phyloP scores from a whole-genome alignment of 768 basidiomycete genomes.

The Fistulinella prunicolor region DNA sequence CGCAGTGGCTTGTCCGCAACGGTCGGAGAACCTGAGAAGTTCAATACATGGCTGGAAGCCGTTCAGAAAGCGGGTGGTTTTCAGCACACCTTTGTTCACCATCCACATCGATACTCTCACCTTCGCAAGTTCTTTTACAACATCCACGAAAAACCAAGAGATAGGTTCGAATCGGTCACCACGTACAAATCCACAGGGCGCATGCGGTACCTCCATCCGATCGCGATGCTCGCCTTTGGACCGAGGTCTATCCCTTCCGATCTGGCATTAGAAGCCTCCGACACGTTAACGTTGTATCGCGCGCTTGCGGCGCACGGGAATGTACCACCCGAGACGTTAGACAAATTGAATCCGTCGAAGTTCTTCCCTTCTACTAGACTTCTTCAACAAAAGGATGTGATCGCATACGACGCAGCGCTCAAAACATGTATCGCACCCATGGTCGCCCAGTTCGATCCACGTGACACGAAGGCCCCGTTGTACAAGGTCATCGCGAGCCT shows the following conservation, averaged over 20 bases:
- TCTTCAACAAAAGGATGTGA: conserved; percentile 57
- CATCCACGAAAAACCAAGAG: conserved; percentile 20
- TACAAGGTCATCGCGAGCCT: conserved; percentile 39
- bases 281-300: conserved; percentile 51
- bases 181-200: conserved; percentile 38
- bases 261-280: conserved; percentile 58
- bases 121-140: conserved; percentile 65
- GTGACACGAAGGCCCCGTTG: conserved; percentile 32
- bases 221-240: conserved; percentile 56
- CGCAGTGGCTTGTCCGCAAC: conserved; percentile 69
- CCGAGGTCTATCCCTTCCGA: conserved; percentile 53
- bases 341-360: conserved; percentile 38
- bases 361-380: conserved; percentile 44
- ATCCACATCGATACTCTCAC: conserved; percentile 71
- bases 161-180: conserved; percentile 36
- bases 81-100: conserved; percentile 56
- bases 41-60: conserved; percentile 62
- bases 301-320: conserved; percentile 36
- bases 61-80: conserved; percentile 60
- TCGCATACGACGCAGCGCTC: conserved; percentile 54
- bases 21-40: conserved; percentile 59
- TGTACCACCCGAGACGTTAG: conserved; percentile 19
- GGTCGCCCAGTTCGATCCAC: conserved; percentile 36
- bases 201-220: conserved; percentile 60
- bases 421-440: conserved; percentile 43